phyloP scores from a whole-genome alignment of 2,329 filamentous ascomycete species.

The Cladophialophora immunda region DNA sequence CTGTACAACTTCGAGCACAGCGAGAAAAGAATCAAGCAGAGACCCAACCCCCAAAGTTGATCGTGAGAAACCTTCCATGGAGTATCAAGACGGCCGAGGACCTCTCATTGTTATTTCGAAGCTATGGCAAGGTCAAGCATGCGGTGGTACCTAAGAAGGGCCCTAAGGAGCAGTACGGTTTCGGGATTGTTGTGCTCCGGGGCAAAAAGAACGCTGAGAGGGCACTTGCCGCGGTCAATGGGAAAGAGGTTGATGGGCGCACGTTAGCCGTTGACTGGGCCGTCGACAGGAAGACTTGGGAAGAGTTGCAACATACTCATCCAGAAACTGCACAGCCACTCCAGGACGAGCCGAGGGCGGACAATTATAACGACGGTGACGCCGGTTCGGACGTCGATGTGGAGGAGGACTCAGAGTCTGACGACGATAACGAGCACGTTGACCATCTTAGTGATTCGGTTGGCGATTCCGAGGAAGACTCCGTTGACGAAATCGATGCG shows the following conservation, averaged over 20 bases:
- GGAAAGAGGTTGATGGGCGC: slow-evolving; percentile 86
- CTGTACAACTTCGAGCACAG: slow-evolving; percentile 51
- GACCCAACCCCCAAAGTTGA: slow-evolving; percentile 74
- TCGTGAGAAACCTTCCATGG: slow-evolving; percentile 95
- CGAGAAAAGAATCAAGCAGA: slow-evolving; percentile 67
- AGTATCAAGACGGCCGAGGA: slow-evolving; percentile 88
- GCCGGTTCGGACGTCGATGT: slow-evolving; percentile 53
- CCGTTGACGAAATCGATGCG: slow-evolving; percentile 52
- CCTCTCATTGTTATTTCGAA: slow-evolving; percentile 78
- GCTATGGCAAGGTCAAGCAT: slow-evolving; percentile 90
- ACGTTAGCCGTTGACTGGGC: slow-evolving; percentile 96
- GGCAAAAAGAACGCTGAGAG: slow-evolving; percentile 91
- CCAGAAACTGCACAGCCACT: slow-evolving; percentile 45
- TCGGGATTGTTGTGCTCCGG: slow-evolving; percentile 89
- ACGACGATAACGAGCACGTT: slow-evolving; percentile 46
- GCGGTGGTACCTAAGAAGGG: slow-evolving; percentile 78
- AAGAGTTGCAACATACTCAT: slow-evolving; percentile 64
- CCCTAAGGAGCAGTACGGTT: slow-evolving; percentile 75
- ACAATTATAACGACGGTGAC: neutral
- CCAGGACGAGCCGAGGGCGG: slow-evolving; percentile 44
- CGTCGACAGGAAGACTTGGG: slow-evolving; percentile 88
- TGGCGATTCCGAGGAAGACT: slow-evolving; percentile 55
- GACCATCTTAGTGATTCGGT: slow-evolving; percentile 50
- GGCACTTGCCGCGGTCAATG: slow-evolving; percentile 84
- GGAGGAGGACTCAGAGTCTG: slow-evolving; percentile 44